Conservation (phyloP, 73 alveolate species). For the Symbiodinium natans region DNA sequence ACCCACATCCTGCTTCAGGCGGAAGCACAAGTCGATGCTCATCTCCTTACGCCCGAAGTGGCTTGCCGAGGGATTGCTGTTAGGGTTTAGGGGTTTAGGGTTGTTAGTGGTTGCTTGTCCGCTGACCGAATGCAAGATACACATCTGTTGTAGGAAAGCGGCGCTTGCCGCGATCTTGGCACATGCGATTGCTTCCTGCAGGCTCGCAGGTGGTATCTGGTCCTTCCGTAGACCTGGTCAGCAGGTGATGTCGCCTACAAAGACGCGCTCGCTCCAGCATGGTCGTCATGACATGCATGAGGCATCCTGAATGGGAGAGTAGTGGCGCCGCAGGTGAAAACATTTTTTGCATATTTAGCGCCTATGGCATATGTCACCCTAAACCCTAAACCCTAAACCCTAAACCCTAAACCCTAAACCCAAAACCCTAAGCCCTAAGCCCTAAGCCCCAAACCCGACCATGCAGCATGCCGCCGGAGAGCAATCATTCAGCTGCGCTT, state of each 20-base stretch:
- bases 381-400: no score
- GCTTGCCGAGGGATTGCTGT: background rate
- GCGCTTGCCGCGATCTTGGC: conserved; percentile 83
- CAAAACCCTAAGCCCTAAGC: no score
- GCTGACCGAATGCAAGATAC: background rate
- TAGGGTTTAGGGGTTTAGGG: background rate
- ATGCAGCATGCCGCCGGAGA: background rate
- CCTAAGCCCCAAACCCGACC: no score
- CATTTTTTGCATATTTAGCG: no score
- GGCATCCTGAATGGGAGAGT: no score
- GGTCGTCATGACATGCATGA: no score
- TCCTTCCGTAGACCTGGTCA: conserved; percentile 61
- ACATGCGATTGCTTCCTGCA: conserved; percentile 82
- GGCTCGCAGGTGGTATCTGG: conserved; percentile 44
- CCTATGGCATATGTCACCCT: no score
- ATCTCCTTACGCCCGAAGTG: conserved; percentile 20
- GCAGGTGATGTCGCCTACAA: background rate
- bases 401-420: no score
- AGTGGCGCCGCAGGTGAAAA: no score
- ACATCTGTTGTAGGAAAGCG: background rate
- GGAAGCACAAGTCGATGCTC: conserved; percentile 57
- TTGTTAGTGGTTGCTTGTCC: background rate
- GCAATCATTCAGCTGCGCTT: conserved; percentile 52
- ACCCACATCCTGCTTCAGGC: conserved; percentile 66
- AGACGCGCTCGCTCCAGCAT: no score